phyloP scores from a whole-genome alignment of 2,329 filamentous ascomycete genomes.

The Podosphaera xanthii region DNA sequence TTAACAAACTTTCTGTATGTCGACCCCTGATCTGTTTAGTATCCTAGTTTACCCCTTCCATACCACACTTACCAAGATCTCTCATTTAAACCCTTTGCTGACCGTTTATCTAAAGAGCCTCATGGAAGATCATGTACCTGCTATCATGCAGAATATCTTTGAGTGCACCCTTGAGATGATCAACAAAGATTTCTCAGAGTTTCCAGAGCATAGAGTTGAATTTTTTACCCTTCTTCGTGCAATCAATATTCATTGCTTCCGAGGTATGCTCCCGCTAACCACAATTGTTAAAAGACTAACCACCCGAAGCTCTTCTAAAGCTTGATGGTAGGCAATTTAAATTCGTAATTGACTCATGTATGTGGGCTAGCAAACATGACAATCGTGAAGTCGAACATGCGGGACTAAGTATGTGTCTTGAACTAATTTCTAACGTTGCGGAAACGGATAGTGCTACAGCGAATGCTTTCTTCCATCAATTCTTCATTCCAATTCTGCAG shows the following conservation, averaged over 20 bases:
- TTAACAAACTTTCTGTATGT: slow-evolving; percentile 86
- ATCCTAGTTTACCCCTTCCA: too few species aligned
- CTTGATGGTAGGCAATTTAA: slow-evolving; percentile 95
- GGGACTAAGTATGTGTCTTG: slow-evolving; percentile 91
- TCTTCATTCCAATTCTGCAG: slow-evolving; percentile 86
- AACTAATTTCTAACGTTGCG: slow-evolving; percentile 92
- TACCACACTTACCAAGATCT: too few species aligned
- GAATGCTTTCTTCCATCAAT: slow-evolving; percentile 92
- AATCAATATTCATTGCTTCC: slow-evolving; percentile 96
- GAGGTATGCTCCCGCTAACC: slow-evolving; percentile 23
- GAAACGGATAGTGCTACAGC: slow-evolving; percentile 71
- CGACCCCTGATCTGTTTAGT: slow-evolving; percentile 20
- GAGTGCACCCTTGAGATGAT: slow-evolving; percentile 99
- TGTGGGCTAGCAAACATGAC: slow-evolving; percentile 99
- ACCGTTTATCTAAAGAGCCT: slow-evolving; percentile 19
- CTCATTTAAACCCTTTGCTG: too few species aligned
- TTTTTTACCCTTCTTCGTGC: slow-evolving; percentile 94
- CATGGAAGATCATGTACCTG: slow-evolving; percentile 96
- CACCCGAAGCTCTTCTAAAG: slow-evolving; percentile 47
- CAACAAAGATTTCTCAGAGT: slow-evolving; percentile 99
- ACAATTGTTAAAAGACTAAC: slow-evolving; percentile 3
- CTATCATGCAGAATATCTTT: slow-evolving; percentile 96
- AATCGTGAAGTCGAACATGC: slow-evolving; percentile 94
- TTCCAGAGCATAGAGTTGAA: slow-evolving; percentile 95
- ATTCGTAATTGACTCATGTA: slow-evolving; percentile 96